These are phyloP conservation scores for Fusarium sp. DNA, from an alignment of 2,329 filamentous ascomycete genomes.

Conservation along the genomic window DNA sequence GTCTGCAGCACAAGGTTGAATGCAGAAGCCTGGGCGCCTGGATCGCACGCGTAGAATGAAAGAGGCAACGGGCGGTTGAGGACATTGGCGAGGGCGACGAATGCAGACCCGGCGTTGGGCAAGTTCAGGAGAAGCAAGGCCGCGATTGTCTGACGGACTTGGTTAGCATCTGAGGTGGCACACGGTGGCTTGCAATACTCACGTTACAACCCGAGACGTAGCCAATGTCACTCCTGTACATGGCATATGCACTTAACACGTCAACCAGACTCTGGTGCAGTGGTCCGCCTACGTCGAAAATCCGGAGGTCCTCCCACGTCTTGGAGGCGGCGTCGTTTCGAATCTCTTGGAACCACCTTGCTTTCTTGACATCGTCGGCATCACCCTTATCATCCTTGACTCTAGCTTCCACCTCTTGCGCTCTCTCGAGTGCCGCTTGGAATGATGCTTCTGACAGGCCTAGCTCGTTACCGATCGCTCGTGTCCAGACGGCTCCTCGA, in stretches of 20 bases:
- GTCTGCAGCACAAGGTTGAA: slow-evolving; percentile 80
- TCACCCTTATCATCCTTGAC: slow-evolving; percentile 67
- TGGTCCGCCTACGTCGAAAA: slow-evolving; percentile 78
- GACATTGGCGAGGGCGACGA: slow-evolving; percentile 82
- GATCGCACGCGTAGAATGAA: slow-evolving; percentile 81
- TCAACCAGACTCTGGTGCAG: slow-evolving; percentile 79
- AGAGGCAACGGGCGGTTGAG: slow-evolving; percentile 83
- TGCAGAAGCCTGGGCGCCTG: slow-evolving; percentile 77
- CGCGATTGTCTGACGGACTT: slow-evolving; percentile 72
- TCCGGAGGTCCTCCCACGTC: slow-evolving; percentile 81
- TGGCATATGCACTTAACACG: slow-evolving; percentile 83
- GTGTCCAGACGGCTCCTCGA: slow-evolving; percentile 78
- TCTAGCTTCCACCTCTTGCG: slow-evolving; percentile 73
- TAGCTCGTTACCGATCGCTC: slow-evolving; percentile 82
- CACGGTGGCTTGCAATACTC: slow-evolving; percentile 56
- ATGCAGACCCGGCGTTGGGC: slow-evolving; percentile 73
- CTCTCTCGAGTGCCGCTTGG: slow-evolving; percentile 78
- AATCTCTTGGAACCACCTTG: slow-evolving; percentile 75
- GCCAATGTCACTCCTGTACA: slow-evolving; percentile 87
- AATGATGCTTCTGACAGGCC: slow-evolving; percentile 78
- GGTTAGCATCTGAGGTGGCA: slow-evolving; percentile 36
- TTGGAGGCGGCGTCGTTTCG: slow-evolving; percentile 73
- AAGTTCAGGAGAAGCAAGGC: slow-evolving; percentile 82
- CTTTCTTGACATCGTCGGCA: slow-evolving; percentile 69
- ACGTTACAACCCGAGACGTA: slow-evolving; percentile 83